Percentiles rank a stretch among this genome's conserved stretches.
These are phyloP conservation scores for Tremellales sp. DNA, from an alignment of 1,284 basidiomycete genomes.

Conservation along the genomic window DNA sequence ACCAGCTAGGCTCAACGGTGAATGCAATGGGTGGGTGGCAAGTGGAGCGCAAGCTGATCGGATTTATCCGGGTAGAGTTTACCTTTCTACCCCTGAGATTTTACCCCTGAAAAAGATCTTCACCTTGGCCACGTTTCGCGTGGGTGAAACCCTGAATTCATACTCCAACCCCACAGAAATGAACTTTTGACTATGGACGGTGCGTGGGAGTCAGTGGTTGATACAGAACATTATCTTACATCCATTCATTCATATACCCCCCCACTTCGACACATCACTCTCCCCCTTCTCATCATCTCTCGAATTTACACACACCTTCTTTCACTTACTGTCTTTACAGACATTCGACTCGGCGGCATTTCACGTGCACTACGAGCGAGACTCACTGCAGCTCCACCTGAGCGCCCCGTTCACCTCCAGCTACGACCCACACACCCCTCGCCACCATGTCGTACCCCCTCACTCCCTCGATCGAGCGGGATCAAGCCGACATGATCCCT, in stretches of 20 bases:
- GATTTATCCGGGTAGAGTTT: too few species aligned
- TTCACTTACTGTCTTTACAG: too few species aligned
- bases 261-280: background rate
- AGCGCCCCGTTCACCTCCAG: background rate
- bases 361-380: background rate
- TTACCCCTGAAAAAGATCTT: background rate
- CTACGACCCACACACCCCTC: background rate
- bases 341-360: background rate
- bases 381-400: background rate
- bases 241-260: background rate
- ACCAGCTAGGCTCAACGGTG: too few species aligned
- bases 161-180: slow-evolving; percentile 12
- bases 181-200: slow-evolving; percentile 4
- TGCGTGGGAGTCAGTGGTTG: slow-evolving; percentile 3
- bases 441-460: background rate
- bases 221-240: background rate
- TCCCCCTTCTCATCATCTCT: background rate
- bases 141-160: too few species aligned
- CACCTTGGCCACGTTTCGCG: too few species aligned
- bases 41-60: too few species aligned
- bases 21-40: too few species aligned
- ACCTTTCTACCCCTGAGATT: too few species aligned
- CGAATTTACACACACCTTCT: background rate
- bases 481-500: background rate
- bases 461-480: background rate